These are phyloP conservation scores for Rusavskia elegans DNA, from an alignment of 495 filamentous ascomycete species.

Conservation along the genomic window DNA sequence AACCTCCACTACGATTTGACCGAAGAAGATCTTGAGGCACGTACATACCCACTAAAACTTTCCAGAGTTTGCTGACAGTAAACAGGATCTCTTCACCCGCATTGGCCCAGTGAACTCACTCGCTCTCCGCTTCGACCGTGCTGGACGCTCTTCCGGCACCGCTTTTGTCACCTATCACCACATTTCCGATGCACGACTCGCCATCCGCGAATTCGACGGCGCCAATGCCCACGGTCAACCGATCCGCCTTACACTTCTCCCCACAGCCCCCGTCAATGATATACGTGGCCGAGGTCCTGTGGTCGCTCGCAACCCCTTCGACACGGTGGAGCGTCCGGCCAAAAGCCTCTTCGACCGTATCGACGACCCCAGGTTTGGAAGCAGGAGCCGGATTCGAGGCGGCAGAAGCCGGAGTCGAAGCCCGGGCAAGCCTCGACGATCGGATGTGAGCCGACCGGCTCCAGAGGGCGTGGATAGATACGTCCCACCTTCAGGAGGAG, in stretches of 20 bases:
- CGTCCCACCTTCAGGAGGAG: slow-evolving; percentile 32
- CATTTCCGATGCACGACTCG: slow-evolving; percentile 50
- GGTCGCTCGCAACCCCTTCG: slow-evolving; percentile 36
- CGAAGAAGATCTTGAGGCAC: slow-evolving; percentile 70
- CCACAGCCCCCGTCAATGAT: slow-evolving; percentile 24
- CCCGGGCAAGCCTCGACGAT: slow-evolving; percentile 33
- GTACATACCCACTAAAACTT: slow-evolving; percentile 1
- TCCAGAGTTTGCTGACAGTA: too few relatives aligned
- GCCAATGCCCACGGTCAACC: slow-evolving; percentile 90
- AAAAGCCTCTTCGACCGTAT: slow-evolving; percentile 65
- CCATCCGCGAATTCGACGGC: slow-evolving; percentile 70
- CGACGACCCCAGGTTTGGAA: slow-evolving; percentile 21
- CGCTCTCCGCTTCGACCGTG: slow-evolving; percentile 70
- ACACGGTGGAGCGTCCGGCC: slow-evolving; percentile 35
- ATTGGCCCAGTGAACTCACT: slow-evolving; percentile 60
- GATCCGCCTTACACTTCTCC: slow-evolving; percentile 60
- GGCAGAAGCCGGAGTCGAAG: slow-evolving; percentile 26
- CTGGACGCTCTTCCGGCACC: slow-evolving; percentile 75
- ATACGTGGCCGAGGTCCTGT: slow-evolving; percentile 13
- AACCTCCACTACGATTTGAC: slow-evolving; percentile 91
- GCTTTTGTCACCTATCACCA: slow-evolving; percentile 71
- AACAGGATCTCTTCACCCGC: slow-evolving; percentile 54
- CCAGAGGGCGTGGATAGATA: slow-evolving; percentile 73
- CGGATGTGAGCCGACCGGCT: slow-evolving; percentile 51
- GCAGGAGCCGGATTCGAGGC: slow-evolving; percentile 16